Conservation (phyloP, 441 rosid species). For the Populus hybrid region DNA sequence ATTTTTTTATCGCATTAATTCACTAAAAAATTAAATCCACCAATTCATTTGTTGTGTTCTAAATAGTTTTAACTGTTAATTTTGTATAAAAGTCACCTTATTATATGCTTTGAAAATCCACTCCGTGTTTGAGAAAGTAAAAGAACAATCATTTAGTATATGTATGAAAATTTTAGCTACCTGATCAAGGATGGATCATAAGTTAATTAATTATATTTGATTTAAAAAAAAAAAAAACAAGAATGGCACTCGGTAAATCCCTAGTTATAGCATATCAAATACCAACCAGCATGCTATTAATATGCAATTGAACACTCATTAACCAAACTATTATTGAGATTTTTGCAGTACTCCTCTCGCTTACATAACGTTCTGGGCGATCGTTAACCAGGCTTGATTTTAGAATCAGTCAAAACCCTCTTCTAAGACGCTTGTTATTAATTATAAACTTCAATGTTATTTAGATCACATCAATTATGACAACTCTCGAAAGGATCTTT, state of each 20-base stretch:
- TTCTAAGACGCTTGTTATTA: not conserved
- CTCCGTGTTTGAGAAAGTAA: too few species aligned
- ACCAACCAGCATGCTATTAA: not conserved
- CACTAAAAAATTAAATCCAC: too few species aligned
- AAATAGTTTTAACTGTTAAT: too few species aligned
- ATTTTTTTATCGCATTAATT: too few species aligned
- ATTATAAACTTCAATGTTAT: not conserved
- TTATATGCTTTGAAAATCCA: too few species aligned
- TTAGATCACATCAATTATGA: not conserved
- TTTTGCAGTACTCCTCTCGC: not conserved
- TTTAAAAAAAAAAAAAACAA: too few species aligned
- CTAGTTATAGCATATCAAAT: not conserved
- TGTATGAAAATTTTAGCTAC: too few species aligned
- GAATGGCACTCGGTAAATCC: not conserved
- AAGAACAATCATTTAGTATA: too few species aligned
- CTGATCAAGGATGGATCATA: too few species aligned
- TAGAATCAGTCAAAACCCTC: not conserved
- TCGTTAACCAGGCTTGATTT: not conserved
- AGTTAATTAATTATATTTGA: too few species aligned
- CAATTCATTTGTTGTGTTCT: too few species aligned
- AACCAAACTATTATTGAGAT: not conserved
- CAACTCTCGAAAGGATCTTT: constrained; percentile 4
- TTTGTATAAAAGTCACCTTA: too few species aligned
- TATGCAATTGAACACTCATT: not conserved
- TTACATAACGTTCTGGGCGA: not conserved